Evolutionary conservation across 257 asterid species (phyloP).

Genomic region (Verbena officinalis): DNA sequence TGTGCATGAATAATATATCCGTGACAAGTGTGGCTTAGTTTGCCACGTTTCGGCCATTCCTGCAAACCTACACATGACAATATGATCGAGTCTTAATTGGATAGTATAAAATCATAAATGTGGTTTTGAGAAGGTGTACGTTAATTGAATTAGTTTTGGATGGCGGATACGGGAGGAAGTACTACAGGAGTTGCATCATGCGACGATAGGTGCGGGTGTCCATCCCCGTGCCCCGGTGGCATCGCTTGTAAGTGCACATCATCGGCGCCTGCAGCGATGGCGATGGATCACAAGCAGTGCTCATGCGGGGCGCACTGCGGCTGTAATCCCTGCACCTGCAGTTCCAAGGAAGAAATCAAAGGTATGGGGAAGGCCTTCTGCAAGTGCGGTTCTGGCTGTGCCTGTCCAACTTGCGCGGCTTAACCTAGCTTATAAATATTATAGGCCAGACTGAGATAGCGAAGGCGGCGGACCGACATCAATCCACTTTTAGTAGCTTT

Average conservation of each 20-base stretch:
- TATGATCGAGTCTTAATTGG: too few relatives aligned
- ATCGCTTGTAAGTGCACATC: conserved; percentile 44
- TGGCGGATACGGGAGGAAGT: conserved; percentile 45
- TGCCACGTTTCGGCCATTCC: too few relatives aligned
- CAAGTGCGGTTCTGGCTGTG: conserved; percentile 54
- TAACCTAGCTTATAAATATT: not conserved
- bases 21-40: too few relatives aligned
- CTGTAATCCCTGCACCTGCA: conserved; percentile 65
- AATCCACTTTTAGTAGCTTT: too few relatives aligned
- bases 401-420: conserved; percentile 53
- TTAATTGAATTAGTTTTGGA: not conserved
- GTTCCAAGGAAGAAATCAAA: conserved; percentile 17
- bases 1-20: too few relatives aligned
- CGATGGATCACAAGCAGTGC: conserved; percentile 56
- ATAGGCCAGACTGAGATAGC: too few relatives aligned
- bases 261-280: conserved; percentile 1
- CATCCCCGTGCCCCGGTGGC: conserved; percentile 69
- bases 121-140: too few relatives aligned
- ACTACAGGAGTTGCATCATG: conserved; percentile 28
- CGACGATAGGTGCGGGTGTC: conserved; percentile 64
- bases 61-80: too few relatives aligned
- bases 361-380: conserved; percentile 58
- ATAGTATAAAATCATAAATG: too few relatives aligned
- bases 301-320: conserved; percentile 68
- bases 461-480: too few relatives aligned